These are phyloP conservation scores for Kodamaea kakaduensis DNA, from an alignment of 805 yeast species.

Conservation along the genomic window DNA sequence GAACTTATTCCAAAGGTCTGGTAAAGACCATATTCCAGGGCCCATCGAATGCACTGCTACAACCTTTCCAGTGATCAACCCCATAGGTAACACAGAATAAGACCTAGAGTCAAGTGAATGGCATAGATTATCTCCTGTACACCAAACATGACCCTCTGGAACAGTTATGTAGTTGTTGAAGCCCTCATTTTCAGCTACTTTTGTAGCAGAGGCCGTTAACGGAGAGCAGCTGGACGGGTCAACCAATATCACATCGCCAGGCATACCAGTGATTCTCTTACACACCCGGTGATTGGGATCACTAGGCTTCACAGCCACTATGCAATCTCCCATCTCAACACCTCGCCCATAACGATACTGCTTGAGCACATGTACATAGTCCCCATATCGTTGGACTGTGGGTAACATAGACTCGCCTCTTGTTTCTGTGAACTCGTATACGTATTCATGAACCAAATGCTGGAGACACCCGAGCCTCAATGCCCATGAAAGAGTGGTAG, in stretches of 20 bases:
- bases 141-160: conserved; percentile 96
- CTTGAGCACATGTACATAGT: conserved; percentile 76
- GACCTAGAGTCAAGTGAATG: conserved; percentile 87
- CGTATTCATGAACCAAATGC: conserved; percentile 64
- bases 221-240: conserved; percentile 69
- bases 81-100: conserved; percentile 89
- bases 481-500: conserved; percentile 45
- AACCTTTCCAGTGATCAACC: conserved; percentile 80
- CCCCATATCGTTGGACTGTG: conserved; percentile 68
- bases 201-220: conserved; percentile 30
- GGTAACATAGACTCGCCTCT: conserved; percentile 96
- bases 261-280: conserved; percentile 92
- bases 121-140: conserved; percentile 89
- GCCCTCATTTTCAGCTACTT: conserved; percentile 33
- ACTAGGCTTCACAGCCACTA: conserved; percentile 87
- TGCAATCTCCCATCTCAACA: conserved; percentile 77
- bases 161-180: conserved; percentile 62
- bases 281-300: conserved; percentile 84
- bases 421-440: conserved; percentile 76
- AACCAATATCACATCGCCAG: conserved; percentile 78
- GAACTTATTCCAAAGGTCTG: conserved; percentile 30
- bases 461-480: conserved; percentile 57
- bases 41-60: conserved; percentile 59
- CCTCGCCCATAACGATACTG: conserved; percentile 57
- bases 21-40: conserved; percentile 40